phyloP scores from a whole-genome alignment of 148 eudicot genomes.

The Talinum fruticosum region DNA sequence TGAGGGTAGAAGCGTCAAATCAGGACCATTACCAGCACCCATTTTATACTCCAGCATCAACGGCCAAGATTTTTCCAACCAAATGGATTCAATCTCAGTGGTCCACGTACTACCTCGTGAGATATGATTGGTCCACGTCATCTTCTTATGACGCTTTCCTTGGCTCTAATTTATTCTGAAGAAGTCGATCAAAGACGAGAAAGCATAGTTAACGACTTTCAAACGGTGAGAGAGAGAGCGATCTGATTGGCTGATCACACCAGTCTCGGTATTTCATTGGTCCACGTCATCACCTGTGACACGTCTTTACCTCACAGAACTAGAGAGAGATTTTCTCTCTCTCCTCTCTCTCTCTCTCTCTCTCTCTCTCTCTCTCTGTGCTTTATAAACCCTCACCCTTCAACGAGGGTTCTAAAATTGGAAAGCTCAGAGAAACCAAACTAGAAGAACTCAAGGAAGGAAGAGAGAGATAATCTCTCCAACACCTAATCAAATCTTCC shows the following conservation, averaged over 20 bases:
- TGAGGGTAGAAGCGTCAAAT: background rate
- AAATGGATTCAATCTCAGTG: constrained; percentile 7
- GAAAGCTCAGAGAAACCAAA: constrained; percentile 1
- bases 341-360: no score
- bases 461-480: constrained; percentile 1
- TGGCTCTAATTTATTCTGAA: no score
- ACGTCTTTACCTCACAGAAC: constrained; percentile 21
- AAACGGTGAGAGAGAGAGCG: no score
- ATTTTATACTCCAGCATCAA: background rate
- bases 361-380: constrained; percentile 12
- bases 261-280: constrained; percentile 30
- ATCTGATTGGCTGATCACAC: constrained; percentile 26
- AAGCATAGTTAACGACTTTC: no score
- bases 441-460: background rate
- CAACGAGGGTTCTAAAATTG: no score
- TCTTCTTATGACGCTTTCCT: constrained; percentile 28
- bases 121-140: constrained; percentile 47
- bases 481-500: background rate
- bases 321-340: no score
- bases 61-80: constrained; percentile 30
- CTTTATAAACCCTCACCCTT: no score
- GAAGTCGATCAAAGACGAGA: no score
- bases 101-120: constrained; percentile 8
- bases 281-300: constrained; percentile 53
- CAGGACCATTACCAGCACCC: background rate